Evolutionary conservation across 2,329 filamentous ascomycete species (phyloP).

Genomic region (Corniculantispora saksenae): DNA sequence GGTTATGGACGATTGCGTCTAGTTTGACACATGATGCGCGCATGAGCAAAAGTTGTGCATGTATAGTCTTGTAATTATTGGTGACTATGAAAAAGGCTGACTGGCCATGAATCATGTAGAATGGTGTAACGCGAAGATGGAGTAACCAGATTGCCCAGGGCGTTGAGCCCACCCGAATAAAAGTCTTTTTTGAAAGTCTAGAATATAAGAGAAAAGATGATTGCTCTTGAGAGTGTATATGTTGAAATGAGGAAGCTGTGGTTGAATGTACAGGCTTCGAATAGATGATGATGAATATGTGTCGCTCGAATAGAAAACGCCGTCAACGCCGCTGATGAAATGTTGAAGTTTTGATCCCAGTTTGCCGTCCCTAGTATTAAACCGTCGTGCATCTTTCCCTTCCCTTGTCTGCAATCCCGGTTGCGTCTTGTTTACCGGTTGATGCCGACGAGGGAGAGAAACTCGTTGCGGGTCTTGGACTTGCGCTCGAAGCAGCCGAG

Average conservation of each 20-base stretch:
- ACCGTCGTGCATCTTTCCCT: not conserved
- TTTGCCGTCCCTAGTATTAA: not conserved
- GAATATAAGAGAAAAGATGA: not conserved
- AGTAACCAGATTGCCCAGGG: not conserved
- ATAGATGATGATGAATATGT: not conserved
- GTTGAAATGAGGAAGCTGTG: conserved; percentile 10
- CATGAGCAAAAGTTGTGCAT: not conserved
- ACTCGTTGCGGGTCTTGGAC: conserved; percentile 94
- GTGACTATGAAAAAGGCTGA: not conserved
- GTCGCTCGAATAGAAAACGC: not conserved
- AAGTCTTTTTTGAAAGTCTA: not conserved
- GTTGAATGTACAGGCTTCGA: conserved; percentile 5
- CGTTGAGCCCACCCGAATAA: not conserved
- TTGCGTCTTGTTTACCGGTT: conserved; percentile 40
- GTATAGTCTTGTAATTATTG: not conserved
- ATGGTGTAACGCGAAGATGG: not conserved
- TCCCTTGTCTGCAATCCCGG: too few relatives aligned
- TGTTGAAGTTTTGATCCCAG: not conserved
- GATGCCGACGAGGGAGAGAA: conserved; percentile 75
- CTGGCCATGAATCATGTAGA: too few relatives aligned
- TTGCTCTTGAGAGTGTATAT: conserved; percentile 13
- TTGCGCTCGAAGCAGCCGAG: conserved; percentile 92
- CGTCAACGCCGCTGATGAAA: conserved; percentile 6
- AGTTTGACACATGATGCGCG: not conserved
- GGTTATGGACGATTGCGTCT: not conserved